These are phyloP conservation scores for Leishmania amazonensis DNA, from an alignment of 208 protist genomes.

Conservation along the genomic window DNA sequence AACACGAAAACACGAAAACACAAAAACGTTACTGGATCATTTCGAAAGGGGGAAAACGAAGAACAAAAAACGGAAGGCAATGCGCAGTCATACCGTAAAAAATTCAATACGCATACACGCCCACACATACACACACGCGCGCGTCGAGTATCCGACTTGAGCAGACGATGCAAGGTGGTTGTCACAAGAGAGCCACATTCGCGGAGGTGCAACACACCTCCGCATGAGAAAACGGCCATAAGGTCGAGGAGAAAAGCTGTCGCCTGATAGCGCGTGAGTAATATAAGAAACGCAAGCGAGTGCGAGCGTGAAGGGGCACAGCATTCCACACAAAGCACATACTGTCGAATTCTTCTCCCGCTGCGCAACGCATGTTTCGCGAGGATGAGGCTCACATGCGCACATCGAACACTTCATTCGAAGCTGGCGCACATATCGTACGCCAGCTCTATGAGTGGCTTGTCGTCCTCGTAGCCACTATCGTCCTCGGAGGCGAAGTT, in stretches of 20 bases:
- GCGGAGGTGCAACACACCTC: neutral
- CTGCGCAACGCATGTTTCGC: neutral
- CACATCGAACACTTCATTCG: neutral
- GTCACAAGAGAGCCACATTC: neutral
- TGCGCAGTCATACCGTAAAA: neutral
- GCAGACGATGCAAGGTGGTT: neutral
- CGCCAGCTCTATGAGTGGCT: slow-evolving; percentile 13
- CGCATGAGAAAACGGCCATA: neutral
- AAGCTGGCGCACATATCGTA: slow-evolving; percentile 12
- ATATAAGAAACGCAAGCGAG: neutral
- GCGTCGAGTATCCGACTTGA: neutral
- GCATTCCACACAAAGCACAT: neutral
- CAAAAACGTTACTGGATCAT: no score
- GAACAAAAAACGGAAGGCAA: neutral
- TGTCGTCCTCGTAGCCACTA: neutral
- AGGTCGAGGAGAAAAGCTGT: neutral
- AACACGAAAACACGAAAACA: neutral
- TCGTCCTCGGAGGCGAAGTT: neutral
- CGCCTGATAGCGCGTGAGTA: neutral
- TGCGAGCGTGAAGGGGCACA: neutral
- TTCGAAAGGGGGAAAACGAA: no score
- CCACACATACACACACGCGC: neutral
- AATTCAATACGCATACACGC: neutral
- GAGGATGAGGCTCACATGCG: no score
- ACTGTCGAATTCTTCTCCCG: neutral